A percentile compares a stretch with the other conserved stretches of the same genome.
phyloP scores from a whole-genome alignment of 495 filamentous ascomycete genomes.

The Aspergillus homomorphus region DNA sequence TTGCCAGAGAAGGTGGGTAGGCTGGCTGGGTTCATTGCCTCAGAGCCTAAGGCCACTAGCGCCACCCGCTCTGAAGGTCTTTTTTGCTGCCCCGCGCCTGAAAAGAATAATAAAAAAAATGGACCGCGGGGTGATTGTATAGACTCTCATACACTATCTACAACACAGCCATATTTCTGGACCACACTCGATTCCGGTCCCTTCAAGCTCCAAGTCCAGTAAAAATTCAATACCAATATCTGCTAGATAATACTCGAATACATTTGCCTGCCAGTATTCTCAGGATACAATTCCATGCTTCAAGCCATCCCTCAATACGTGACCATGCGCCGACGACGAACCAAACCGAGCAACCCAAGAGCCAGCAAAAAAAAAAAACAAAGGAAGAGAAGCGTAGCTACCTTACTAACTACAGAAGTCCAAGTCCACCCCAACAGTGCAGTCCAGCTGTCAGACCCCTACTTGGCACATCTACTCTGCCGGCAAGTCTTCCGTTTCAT shows the following conservation, averaged over 20 bases:
- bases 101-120: background rate
- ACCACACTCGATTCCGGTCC: no score
- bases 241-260: background rate
- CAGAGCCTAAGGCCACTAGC: conserved; percentile 21
- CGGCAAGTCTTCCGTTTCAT: conserved; percentile 22
- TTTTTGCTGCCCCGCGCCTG: background rate
- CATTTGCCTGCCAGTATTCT: background rate
- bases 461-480: conserved; percentile 13
- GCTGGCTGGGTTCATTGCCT: conserved; percentile 14
- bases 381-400: conserved; percentile 2
- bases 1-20: conserved; percentile 21
- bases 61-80: conserved; percentile 15
- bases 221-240: background rate
- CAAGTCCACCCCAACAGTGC: background rate
- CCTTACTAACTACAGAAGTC: conserved; percentile 8
- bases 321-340: conserved; percentile 2
- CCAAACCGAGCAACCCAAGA: conserved; percentile 7
- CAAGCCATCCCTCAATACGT: conserved; percentile 1
- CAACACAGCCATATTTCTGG: no score
- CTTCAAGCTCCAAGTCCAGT: no score
- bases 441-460: background rate
- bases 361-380: conserved; percentile 6
- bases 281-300: conserved; percentile 1
- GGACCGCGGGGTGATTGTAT: background rate
- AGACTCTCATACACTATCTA: background rate